A percentile compares a stretch with the other conserved stretches of the same genome.
These are phyloP conservation scores for Scedosporium apiospermum DNA, from an alignment of 2,329 filamentous ascomycete species.

Conservation along the genomic window DNA sequence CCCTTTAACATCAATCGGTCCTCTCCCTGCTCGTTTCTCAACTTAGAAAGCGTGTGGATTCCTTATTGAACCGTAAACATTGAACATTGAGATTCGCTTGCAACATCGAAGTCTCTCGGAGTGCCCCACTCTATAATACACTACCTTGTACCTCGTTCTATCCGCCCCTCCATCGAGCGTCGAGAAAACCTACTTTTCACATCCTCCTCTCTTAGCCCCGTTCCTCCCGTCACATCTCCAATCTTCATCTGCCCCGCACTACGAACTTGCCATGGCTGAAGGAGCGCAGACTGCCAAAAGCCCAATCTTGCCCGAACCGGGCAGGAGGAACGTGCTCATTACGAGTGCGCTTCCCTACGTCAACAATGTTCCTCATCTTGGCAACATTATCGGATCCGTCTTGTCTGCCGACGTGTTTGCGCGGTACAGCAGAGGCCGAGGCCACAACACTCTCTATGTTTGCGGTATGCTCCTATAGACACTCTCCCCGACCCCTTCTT, in stretches of 20 bases:
- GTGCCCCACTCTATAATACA: not conserved
- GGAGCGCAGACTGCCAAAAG: constrained; percentile 9
- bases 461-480: constrained; percentile 34
- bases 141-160: not conserved
- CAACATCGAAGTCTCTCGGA: not conserved
- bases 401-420: constrained; percentile 83
- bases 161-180: not conserved
- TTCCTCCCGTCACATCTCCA: not conserved
- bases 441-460: constrained; percentile 71
- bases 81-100: not conserved
- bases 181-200: not conserved
- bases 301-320: constrained; percentile 54
- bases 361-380: constrained; percentile 71
- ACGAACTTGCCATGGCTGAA: not conserved
- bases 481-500: not conserved
- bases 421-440: constrained; percentile 71
- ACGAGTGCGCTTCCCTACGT: constrained; percentile 84
- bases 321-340: constrained; percentile 80
- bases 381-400: constrained; percentile 81
- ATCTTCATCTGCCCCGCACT: not conserved
- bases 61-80: not conserved
- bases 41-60: not conserved
- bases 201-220: not conserved
- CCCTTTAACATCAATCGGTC: not conserved
- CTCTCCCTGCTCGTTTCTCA: not conserved